Percentiles rank a stretch among this genome's conserved stretches.
These are phyloP conservation scores for Croton setiger DNA, from an alignment of 441 rosid genomes.

Conservation along the genomic window DNA sequence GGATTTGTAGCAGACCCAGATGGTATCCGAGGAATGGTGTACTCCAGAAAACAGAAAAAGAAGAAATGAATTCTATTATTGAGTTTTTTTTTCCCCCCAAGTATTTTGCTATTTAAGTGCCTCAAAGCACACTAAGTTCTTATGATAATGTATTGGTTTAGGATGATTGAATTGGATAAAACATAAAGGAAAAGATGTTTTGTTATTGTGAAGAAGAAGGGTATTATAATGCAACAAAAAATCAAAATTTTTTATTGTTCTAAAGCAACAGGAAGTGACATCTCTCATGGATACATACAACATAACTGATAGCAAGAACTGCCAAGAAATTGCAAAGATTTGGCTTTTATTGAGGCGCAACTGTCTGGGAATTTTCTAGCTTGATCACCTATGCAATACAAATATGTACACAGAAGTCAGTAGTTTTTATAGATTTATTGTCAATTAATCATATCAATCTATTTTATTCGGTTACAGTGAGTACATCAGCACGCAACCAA, in stretches of 20 bases:
- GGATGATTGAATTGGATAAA: too few relatives aligned
- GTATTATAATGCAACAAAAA: background rate
- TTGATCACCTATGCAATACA: constrained; percentile 1
- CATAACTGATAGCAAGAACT: background rate
- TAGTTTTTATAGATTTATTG: background rate
- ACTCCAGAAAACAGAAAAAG: constrained; percentile 47
- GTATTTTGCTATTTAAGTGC: background rate
- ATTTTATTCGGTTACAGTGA: too few relatives aligned
- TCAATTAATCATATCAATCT: background rate
- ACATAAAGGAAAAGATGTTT: background rate
- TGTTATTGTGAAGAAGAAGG: background rate
- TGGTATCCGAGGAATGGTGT: constrained; percentile 96
- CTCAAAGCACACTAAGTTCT: background rate
- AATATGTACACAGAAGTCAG: background rate
- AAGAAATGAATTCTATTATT: constrained; percentile 25
- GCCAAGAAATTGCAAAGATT: background rate
- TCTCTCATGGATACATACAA: constrained; percentile 5
- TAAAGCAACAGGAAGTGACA: background rate
- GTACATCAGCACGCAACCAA: too few relatives aligned
- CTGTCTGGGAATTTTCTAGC: background rate
- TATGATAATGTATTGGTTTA: background rate
- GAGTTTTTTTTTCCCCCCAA: background rate
- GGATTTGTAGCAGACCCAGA: constrained; percentile 90
- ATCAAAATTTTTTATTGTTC: background rate
- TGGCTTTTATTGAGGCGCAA: constrained; percentile 4